Conservation (phyloP, 805 yeast genomes). For the Kodamaea fukazawae region DNA sequence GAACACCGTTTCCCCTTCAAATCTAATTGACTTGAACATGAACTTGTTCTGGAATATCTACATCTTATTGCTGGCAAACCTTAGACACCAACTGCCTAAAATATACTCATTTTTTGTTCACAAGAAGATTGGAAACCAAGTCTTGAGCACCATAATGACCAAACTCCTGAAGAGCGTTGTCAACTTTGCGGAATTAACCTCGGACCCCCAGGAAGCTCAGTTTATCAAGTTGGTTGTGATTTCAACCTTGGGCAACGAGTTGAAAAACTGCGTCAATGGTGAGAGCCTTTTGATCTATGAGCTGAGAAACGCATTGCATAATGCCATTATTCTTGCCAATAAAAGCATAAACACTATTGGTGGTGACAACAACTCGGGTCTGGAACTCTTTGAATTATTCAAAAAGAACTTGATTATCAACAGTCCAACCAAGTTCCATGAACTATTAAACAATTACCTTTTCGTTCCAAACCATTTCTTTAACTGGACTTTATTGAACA, state of each 20-base stretch:
- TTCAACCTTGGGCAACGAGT: constrained; percentile 35
- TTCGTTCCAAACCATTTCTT: constrained; percentile 37
- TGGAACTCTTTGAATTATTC: constrained; percentile 37
- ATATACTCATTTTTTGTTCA: constrained; percentile 17
- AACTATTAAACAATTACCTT: constrained; percentile 47
- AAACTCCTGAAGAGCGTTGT: constrained; percentile 25
- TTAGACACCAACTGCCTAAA: constrained; percentile 22
- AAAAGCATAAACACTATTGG: constrained; percentile 29
- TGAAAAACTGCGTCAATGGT: constrained; percentile 21
- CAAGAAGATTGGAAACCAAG: constrained; percentile 7
- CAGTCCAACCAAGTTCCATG: constrained; percentile 50
- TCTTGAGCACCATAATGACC: constrained; percentile 19
- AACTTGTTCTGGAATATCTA: constrained; percentile 50
- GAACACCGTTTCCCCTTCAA: constrained; percentile 17
- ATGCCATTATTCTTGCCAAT: constrained; percentile 51
- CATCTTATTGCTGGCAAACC: constrained; percentile 43
- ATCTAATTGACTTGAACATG: constrained; percentile 30
- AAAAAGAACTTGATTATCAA: constrained; percentile 49
- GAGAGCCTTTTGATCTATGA: constrained; percentile 26
- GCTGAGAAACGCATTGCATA: constrained; percentile 46
- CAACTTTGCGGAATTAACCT: constrained; percentile 10
- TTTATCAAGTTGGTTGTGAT: constrained; percentile 27
- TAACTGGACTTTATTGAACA: constrained; percentile 44
- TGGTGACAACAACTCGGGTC: not conserved
- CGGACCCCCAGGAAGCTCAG: constrained; percentile 13